Percentiles rank a stretch among this genome's conserved stretches.
These are phyloP conservation scores for Brasenia schreberi DNA, from an alignment of 164 flowering plant genomes.

Conservation along the genomic window DNA sequence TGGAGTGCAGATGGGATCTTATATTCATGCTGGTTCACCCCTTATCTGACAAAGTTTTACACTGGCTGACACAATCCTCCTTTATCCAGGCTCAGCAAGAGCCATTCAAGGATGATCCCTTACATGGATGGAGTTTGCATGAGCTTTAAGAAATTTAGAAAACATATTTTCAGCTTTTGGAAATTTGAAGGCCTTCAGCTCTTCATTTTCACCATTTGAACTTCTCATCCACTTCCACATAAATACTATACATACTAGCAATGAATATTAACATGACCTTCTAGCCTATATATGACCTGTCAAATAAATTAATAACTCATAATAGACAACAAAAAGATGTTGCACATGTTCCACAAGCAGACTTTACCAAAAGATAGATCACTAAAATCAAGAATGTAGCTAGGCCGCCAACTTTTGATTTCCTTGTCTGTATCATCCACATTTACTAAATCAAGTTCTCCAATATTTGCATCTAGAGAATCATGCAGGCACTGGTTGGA, in stretches of 20 bases:
- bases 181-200: not conserved
- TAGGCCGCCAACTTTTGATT: slow-evolving; percentile 47
- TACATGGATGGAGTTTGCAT: too few relatives aligned
- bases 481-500: slow-evolving; percentile 10
- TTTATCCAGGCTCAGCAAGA: too few relatives aligned
- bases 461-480: slow-evolving; percentile 6
- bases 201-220: not conserved
- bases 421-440: slow-evolving; percentile 10
- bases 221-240: not conserved
- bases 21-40: too few relatives aligned
- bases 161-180: too few relatives aligned
- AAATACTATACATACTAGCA: not conserved
- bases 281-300: not conserved
- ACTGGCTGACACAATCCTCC: too few relatives aligned
- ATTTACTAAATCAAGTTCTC: slow-evolving; percentile 10
- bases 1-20: too few relatives aligned
- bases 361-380: slow-evolving; percentile 57
- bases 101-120: too few relatives aligned
- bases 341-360: not conserved
- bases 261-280: not conserved
- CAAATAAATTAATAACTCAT: not conserved
- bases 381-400: slow-evolving; percentile 78
- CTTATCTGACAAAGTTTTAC: too few relatives aligned
- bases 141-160: too few relatives aligned
- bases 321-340: not conserved